A percentile compares a stretch with the other conserved stretches of the same genome.
These are phyloP conservation scores for Globisporangium perplexum DNA, from an alignment of 352 stramenopile species.

Conservation along the genomic window DNA sequence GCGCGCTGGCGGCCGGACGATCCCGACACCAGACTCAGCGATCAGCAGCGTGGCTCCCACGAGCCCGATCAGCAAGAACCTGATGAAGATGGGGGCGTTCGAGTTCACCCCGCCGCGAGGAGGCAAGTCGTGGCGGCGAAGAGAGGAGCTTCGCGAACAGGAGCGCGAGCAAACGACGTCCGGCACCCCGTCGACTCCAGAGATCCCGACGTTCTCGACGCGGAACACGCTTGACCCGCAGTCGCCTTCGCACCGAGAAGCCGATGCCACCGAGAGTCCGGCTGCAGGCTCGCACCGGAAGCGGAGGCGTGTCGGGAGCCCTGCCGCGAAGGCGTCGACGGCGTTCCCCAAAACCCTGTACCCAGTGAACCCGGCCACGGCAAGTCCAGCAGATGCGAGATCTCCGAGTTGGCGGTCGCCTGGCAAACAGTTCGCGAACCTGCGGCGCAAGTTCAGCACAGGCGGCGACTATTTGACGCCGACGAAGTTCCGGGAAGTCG, in stretches of 20 bases:
- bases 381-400: slow-evolving; percentile 16
- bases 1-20: slow-evolving; percentile 10
- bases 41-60: slow-evolving; percentile 70
- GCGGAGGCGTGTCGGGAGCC: slow-evolving; percentile 30
- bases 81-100: slow-evolving; percentile 80
- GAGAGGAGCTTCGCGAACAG: slow-evolving; percentile 11
- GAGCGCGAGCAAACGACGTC: slow-evolving; percentile 11
- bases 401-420: slow-evolving; percentile 13
- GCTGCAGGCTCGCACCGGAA: slow-evolving; percentile 32
- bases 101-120: slow-evolving; percentile 57
- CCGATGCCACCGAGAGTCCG: slow-evolving; percentile 11
- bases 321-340: slow-evolving; percentile 17
- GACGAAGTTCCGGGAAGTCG: slow-evolving; percentile 18
- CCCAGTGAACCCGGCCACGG: slow-evolving; percentile 17
- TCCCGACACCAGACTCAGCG: slow-evolving; percentile 48
- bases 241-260: slow-evolving; percentile 1
- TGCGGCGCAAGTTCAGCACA: slow-evolving; percentile 68
- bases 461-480: slow-evolving; percentile 41
- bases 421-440: slow-evolving; percentile 25
- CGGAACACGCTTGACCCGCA: slow-evolving; percentile 21
- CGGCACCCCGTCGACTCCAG: slow-evolving; percentile 32
- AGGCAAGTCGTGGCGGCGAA: slow-evolving; percentile 18
- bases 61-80: slow-evolving; percentile 69
- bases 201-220: slow-evolving; percentile 57
- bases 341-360: slow-evolving; percentile 50